Conservation (phyloP, 345 rosid genomes). For the Eucalyptus coolabah region DNA sequence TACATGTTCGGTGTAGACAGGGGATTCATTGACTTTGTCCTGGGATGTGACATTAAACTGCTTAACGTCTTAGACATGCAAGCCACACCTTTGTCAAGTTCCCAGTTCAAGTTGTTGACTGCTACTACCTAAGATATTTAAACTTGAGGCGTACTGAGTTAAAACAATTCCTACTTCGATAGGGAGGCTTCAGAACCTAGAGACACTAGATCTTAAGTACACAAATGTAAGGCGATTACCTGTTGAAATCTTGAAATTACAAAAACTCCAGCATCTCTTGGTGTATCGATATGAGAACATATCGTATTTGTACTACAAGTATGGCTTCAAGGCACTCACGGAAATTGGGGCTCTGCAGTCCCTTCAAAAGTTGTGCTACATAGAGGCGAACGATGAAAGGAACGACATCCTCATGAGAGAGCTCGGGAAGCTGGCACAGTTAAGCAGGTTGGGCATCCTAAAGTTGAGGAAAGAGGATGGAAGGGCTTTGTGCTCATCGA, state of each 20-base stretch:
- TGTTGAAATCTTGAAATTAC: rapidly evolving
- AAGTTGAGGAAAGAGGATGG: background rate
- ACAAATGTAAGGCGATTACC: background rate
- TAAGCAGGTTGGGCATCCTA: background rate
- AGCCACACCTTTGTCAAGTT: conserved; percentile 11
- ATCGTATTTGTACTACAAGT: rapidly evolving
- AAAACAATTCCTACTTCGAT: conserved; percentile 10
- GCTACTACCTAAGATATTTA: conserved; percentile 11
- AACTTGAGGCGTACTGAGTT: conserved; percentile 13
- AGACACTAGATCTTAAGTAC: background rate
- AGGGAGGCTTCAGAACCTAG: background rate
- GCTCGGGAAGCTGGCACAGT: background rate
- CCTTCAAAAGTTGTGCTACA: background rate
- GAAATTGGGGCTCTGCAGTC: background rate
- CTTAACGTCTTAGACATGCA: conserved; percentile 23
- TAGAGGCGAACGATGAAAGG: background rate
- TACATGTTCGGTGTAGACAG: conserved; percentile 13
- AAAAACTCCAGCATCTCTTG: background rate
- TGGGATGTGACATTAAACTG: background rate
- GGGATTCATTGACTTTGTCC: background rate
- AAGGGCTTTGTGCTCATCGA: background rate
- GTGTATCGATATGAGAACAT: background rate
- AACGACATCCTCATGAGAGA: background rate
- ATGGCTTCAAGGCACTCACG: background rate
- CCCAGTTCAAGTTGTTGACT: conserved; percentile 9